Evolutionary conservation across 2,329 filamentous ascomycete species (phyloP).

Genomic region (Thielaviopsis ethacetica): DNA sequence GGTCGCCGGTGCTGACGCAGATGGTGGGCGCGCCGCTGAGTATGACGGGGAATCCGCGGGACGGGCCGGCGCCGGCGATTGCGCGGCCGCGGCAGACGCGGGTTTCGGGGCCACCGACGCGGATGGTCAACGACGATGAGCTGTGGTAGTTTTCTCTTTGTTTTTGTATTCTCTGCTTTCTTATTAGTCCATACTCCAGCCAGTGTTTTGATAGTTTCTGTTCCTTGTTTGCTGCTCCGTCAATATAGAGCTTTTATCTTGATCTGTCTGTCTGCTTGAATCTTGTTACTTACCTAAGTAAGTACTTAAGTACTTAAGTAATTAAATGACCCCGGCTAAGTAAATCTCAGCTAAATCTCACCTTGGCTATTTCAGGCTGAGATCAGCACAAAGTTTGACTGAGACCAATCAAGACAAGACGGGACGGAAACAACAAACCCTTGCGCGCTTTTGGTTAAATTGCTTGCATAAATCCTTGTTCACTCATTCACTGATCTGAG

Average conservation of each 20-base stretch:
- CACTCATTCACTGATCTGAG: neutral
- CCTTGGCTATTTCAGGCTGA: too few species aligned
- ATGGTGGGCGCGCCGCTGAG: conserved; percentile 1
- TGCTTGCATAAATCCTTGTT: neutral
- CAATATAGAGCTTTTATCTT: neutral
- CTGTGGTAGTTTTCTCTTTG: conserved; percentile 6
- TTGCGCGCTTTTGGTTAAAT: neutral
- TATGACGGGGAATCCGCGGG: conserved; percentile 4
- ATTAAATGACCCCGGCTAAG: too few species aligned
- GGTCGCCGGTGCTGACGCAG: neutral
- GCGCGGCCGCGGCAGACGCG: conserved; percentile 1
- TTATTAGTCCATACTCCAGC: too few species aligned
- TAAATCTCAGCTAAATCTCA: too few species aligned
- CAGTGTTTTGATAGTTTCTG: neutral
- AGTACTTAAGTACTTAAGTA: too few species aligned
- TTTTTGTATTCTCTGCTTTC: neutral
- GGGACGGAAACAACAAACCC: neutral
- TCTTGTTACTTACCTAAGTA: too few species aligned
- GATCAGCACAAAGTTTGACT: neutral
- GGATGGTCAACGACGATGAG: conserved; percentile 11
- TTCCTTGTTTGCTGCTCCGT: conserved; percentile 1
- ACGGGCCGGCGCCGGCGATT: conserved; percentile 3
- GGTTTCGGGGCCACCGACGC: conserved; percentile 4
- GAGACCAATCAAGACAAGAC: neutral
- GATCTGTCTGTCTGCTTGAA: neutral